These are phyloP conservation scores for Cicer bijugum DNA, from an alignment of 306 rosid species.

Conservation along the genomic window DNA sequence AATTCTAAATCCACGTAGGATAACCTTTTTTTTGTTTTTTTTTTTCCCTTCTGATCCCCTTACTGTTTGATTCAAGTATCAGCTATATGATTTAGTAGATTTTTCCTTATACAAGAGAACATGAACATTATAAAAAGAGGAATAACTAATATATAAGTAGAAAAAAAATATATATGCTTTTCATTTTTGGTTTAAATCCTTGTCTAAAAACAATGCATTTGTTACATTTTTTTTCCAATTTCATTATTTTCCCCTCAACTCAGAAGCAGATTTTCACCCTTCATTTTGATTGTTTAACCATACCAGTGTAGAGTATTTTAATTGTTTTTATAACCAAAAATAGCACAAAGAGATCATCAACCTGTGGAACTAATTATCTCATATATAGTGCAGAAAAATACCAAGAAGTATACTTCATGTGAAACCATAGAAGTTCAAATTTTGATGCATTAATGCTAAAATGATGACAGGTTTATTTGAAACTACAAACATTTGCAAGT, in stretches of 20 bases:
- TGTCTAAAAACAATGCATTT: too few relatives aligned
- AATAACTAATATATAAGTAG: neutral
- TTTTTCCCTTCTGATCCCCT: neutral
- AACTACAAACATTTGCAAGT: conserved; percentile 76
- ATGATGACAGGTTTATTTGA: conserved; percentile 71
- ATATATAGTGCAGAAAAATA: conserved; percentile 26
- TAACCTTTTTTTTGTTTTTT: neutral
- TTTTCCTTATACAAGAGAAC: conserved; percentile 5
- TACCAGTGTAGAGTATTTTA: neutral
- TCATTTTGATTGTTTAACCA: too few relatives aligned
- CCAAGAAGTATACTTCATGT: neutral
- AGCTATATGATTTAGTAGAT: conserved; percentile 27
- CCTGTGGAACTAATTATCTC: neutral
- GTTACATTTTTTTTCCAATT: too few relatives aligned
- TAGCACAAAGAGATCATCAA: neutral
- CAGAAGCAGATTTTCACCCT: too few relatives aligned
- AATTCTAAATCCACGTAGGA: conserved; percentile 26
- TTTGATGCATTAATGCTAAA: conserved; percentile 24
- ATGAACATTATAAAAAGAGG: neutral
- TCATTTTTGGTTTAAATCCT: neutral
- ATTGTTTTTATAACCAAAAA: conserved; percentile 2
- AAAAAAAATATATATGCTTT: neutral
- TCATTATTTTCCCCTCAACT: too few relatives aligned
- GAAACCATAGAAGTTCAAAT: conserved; percentile 30
- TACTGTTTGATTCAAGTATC: conserved; percentile 16